Evolutionary conservation across 805 yeast species (phyloP).

Genomic region (Millerozyma acaciae): DNA sequence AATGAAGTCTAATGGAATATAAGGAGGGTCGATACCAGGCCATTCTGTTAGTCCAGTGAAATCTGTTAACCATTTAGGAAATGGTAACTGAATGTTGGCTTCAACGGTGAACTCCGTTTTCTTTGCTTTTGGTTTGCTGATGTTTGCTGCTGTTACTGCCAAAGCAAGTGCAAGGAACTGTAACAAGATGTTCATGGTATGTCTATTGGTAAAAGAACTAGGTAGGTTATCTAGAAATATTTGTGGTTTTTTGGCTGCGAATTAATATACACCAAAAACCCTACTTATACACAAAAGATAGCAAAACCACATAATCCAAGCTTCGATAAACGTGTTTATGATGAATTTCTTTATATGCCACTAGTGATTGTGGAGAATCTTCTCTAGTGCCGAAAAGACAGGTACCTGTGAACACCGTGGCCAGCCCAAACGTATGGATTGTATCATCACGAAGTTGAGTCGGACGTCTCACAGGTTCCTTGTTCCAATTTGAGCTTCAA

Average conservation of each 20-base stretch:
- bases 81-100: conserved; percentile 31
- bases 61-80: conserved; percentile 77
- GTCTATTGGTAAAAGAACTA: background rate
- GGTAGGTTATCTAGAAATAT: too few species aligned
- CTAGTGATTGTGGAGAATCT: too few species aligned
- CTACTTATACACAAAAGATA: too few species aligned
- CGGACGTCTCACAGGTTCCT: too few species aligned
- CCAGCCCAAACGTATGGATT: too few species aligned
- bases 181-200: background rate
- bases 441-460: too few species aligned
- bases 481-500: conserved; percentile 8
- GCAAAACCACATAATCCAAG: too few species aligned
- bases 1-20: conserved; percentile 73
- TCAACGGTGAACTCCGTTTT: background rate
- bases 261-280: background rate
- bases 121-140: background rate
- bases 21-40: conserved; percentile 90
- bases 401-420: too few species aligned
- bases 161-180: background rate
- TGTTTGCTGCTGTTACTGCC: background rate
- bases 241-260: conserved; percentile 1
- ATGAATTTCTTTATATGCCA: too few species aligned
- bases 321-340: too few species aligned
- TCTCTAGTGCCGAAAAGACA: too few species aligned
- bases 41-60: conserved; percentile 72